These are phyloP conservation scores for Kluyveromyces marxianus DNA, from an alignment of 1,139 yeast genomes.

Conservation along the genomic window DNA sequence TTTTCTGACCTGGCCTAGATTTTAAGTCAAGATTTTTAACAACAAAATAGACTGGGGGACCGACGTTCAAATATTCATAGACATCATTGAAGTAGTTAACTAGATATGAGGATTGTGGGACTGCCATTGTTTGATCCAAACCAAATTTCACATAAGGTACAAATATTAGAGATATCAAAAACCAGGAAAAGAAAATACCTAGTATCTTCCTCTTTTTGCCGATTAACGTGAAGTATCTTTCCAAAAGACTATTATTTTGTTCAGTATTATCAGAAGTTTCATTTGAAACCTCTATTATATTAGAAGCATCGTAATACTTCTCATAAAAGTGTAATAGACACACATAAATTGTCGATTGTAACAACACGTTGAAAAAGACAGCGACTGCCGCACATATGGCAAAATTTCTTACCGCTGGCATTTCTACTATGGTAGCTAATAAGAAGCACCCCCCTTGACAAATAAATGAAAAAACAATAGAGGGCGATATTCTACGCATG, in stretches of 20 bases:
- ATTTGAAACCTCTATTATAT: conserved; percentile 1
- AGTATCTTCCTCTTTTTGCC: conserved; percentile 45
- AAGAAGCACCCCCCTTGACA: conserved; percentile 74
- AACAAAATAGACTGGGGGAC: conserved; percentile 88
- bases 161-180: conserved; percentile 59
- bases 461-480: conserved; percentile 68
- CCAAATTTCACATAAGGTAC: conserved; percentile 70
- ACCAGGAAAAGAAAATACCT: conserved; percentile 49
- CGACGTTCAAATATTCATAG: conserved; percentile 66
- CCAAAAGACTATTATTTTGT: conserved; percentile 18
- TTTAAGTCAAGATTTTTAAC: conserved; percentile 61
- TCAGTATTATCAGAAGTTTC: conserved; percentile 12
- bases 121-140: conserved; percentile 80
- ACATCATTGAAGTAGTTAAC: conserved; percentile 74
- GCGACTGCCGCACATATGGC: conserved; percentile 90
- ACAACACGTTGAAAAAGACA: conserved; percentile 60
- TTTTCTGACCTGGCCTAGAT: conserved; percentile 51
- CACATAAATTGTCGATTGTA: conserved; percentile 78
- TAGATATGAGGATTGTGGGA: conserved; percentile 76
- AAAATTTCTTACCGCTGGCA: conserved; percentile 95
- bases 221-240: conserved; percentile 50
- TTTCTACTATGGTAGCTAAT: conserved; percentile 71
- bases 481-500: conserved; percentile 74
- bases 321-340: conserved; percentile 44
- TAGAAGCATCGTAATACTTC: conserved; percentile 2